phyloP scores from a whole-genome alignment of 306 rosid genomes.

The Quercus wislizeni region DNA sequence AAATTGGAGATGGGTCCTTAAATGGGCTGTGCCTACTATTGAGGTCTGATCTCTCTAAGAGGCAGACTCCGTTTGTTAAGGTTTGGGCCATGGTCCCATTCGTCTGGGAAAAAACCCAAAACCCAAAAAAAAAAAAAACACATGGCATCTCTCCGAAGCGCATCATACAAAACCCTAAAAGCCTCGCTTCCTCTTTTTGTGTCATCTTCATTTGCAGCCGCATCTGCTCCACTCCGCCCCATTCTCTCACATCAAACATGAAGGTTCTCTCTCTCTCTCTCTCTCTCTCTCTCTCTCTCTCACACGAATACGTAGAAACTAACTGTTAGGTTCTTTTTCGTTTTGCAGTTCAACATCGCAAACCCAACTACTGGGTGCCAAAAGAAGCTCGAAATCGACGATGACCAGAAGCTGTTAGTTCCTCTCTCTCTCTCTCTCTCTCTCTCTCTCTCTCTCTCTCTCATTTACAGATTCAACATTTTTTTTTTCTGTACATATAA shows the following conservation, averaged over 20 bases:
- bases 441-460: background rate
- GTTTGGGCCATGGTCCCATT: background rate
- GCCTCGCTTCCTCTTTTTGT: too few species aligned
- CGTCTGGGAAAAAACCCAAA: background rate
- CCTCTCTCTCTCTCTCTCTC: background rate
- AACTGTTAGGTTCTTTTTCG: background rate
- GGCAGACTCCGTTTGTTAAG: background rate
- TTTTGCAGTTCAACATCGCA: conserved; percentile 55
- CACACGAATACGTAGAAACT: background rate
- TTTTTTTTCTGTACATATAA: background rate
- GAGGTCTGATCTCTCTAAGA: too few species aligned
- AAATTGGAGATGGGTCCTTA: too few species aligned
- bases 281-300: background rate
- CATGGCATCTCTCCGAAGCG: background rate
- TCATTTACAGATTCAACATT: background rate
- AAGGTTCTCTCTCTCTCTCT: background rate
- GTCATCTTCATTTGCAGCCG: background rate
- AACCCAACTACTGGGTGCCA: conserved; percentile 68
- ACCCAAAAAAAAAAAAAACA: background rate
- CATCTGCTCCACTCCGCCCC: background rate
- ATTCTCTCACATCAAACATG: background rate
- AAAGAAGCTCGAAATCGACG: conserved; percentile 64
- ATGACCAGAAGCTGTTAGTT: conserved; percentile 63
- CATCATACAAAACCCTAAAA: background rate
- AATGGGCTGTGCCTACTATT: too few species aligned